Base-by-base conservation (phyloP, 1,284 basidiomycete species). In the Fistulina hepatica region DNA sequence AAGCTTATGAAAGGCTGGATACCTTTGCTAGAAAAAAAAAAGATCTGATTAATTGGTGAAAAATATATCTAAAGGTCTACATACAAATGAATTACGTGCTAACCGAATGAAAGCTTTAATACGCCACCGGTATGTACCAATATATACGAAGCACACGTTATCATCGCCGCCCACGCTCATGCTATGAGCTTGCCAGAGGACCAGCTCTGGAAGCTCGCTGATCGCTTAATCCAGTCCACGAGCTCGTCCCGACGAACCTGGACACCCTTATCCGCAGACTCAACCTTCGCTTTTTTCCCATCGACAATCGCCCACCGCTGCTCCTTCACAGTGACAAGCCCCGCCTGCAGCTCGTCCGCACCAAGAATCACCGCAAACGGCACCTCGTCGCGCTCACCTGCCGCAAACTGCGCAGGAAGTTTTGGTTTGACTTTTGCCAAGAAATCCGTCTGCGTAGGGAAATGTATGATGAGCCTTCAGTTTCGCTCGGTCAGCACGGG, bases 381-480 rank as follows among this genome's bases (percentile, higher is more conserved):
- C 24, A 89, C 85, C 48, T 85, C 80, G 52, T 97, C 93, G 54
- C 69, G 79, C 61, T 95, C 94, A n/a, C 89, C 86, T 3, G 82
- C 79, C 13, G 82, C 81, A 55, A 95, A 97, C 57, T 98, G 94
- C 7, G 76, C 68, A 2, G 68, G 65, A 24, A 91, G 65, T 58
- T 97, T 97, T 2, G 92, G 91, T 56, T 93, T 94, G 44, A 68
- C 74, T 61, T 97, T 97, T 52, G 91, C 88, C 54, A 92, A 66
- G 67, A 90, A 98, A 57, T 97, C 94, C 44, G 88, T 77, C 86
- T 92, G 48, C 2, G 36, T 26, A 17, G 36, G 9, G 7, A 6
- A 7, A 7, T 12, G 24, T 9, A 40, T 33, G 19, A 39, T 46
- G 36, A 48, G 28, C 28, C 16, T 19, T 25, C 24, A 7, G 20